phyloP scores from a whole-genome alignment of 768 basidiomycete genomes.

The Amanita subjunquillea region DNA sequence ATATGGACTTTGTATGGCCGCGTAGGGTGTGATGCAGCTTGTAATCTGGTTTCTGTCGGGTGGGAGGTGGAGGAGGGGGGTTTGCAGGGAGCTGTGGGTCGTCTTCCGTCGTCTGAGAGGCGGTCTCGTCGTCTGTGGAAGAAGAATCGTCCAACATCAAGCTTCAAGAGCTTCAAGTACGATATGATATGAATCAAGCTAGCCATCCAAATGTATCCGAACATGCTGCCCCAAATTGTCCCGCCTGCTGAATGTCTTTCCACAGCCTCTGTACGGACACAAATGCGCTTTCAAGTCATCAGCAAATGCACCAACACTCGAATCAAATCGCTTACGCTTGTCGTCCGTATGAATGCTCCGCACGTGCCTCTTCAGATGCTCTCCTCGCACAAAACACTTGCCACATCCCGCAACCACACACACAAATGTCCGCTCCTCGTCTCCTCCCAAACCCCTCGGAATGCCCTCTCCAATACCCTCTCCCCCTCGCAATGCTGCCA shows the following conservation, averaged over 20 bases:
- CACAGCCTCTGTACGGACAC: slow-evolving; percentile 57
- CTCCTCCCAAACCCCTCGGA: background rate
- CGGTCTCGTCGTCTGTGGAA: slow-evolving; percentile 50
- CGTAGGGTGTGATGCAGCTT: slow-evolving; percentile 52
- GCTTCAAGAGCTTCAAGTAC: too few species aligned
- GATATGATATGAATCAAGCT: too few species aligned
- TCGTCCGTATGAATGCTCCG: slow-evolving; percentile 75
- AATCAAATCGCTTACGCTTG: slow-evolving; percentile 48
- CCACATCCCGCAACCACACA: slow-evolving; percentile 66
- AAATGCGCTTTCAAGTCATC: slow-evolving; percentile 30
- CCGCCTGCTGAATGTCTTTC: slow-evolving; percentile 59
- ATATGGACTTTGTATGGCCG: slow-evolving; percentile 78
- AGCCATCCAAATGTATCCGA: slow-evolving; percentile 38
- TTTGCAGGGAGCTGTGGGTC: slow-evolving; percentile 59
- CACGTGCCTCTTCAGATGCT: slow-evolving; percentile 78
- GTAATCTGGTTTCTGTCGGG: slow-evolving; percentile 51
- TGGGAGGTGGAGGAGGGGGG: slow-evolving; percentile 26
- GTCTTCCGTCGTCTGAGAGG: slow-evolving; percentile 80
- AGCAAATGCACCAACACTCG: background rate
- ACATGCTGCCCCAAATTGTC: slow-evolving; percentile 76
- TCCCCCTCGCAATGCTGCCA: slow-evolving; percentile 7
- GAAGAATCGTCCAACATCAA: slow-evolving; percentile 34
- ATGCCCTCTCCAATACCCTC: background rate
- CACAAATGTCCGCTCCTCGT: slow-evolving; percentile 36
- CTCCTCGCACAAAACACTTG: slow-evolving; percentile 70